A percentile compares a stretch with the other conserved stretches of the same genome.
Evolutionary conservation across 1,284 basidiomycete species (phyloP).

Genomic region (Hymenochaete sp.): DNA sequence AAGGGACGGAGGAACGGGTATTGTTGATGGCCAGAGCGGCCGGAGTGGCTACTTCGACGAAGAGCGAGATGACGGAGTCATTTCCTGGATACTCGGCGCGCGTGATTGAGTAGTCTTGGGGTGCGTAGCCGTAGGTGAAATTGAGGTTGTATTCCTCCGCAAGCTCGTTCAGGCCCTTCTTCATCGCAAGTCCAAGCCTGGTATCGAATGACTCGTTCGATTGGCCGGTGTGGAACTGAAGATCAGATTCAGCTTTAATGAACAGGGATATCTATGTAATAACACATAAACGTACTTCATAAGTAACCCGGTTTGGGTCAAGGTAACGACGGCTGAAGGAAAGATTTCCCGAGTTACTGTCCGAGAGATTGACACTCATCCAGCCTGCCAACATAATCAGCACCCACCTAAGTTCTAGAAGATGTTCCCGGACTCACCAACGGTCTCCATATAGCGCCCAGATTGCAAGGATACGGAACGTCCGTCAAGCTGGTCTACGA

Average conservation of each 20-base stretch:
- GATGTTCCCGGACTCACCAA: slow-evolving; percentile 38
- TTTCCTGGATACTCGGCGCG: slow-evolving; percentile 55
- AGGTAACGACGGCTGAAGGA: slow-evolving; percentile 63
- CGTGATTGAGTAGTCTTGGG: slow-evolving; percentile 60
- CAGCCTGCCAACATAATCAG: slow-evolving; percentile 30
- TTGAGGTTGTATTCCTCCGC: slow-evolving; percentile 45
- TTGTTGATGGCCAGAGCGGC: slow-evolving; percentile 54
- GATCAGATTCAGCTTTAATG: not conserved
- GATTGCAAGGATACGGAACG: slow-evolving; percentile 69
- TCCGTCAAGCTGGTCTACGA: slow-evolving; percentile 46
- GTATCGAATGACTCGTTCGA: slow-evolving; percentile 50
- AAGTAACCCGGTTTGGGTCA: slow-evolving; percentile 66
- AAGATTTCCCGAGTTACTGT: slow-evolving; percentile 34
- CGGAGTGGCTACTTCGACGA: slow-evolving; percentile 43
- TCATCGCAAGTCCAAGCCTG: slow-evolving; percentile 39
- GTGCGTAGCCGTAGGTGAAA: slow-evolving; percentile 57
- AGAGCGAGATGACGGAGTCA: slow-evolving; percentile 52
- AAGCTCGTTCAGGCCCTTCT: slow-evolving; percentile 44
- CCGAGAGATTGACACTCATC: slow-evolving; percentile 33
- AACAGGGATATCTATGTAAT: not conserved
- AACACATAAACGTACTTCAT: slow-evolving; percentile 41
- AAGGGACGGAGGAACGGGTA: slow-evolving; percentile 43
- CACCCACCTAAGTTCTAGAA: slow-evolving; percentile 1
- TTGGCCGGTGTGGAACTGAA: slow-evolving; percentile 48
- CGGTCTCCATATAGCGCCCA: slow-evolving; percentile 82